These are phyloP conservation scores for Cryptococcus sp. DNA, from an alignment of 1,284 basidiomycete genomes.

Conservation along the genomic window DNA sequence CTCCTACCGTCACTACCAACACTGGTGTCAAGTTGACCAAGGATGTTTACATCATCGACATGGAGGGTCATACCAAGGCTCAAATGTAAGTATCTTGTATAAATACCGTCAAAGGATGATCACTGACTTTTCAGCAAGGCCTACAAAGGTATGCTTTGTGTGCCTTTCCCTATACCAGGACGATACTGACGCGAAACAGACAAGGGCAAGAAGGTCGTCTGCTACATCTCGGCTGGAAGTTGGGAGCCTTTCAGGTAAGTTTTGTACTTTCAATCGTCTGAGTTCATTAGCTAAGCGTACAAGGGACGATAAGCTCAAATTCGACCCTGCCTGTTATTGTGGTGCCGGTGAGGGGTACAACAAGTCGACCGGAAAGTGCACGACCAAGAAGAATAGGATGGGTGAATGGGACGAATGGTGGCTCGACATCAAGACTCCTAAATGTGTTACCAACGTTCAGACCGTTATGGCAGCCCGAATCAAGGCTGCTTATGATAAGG, in stretches of 20 bases:
- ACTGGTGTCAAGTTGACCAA: not conserved
- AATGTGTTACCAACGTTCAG: conserved; percentile 25
- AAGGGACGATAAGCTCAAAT: conserved; percentile 15
- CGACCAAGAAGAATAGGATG: conserved; percentile 19
- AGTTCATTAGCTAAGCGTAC: not conserved
- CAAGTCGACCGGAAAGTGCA: conserved; percentile 7
- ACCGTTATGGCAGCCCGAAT: conserved; percentile 28
- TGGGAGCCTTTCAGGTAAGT: conserved; percentile 28
- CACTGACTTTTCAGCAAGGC: not conserved
- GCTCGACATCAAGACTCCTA: conserved; percentile 25
- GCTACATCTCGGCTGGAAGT: conserved; percentile 44
- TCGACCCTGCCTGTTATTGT: conserved; percentile 29
- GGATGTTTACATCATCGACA: not conserved
- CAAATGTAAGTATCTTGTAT: not conserved
- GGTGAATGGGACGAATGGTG: conserved; percentile 34
- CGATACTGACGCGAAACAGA: not conserved
- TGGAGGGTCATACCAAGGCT: not conserved
- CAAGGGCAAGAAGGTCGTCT: conserved; percentile 40
- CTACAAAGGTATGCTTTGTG: not conserved
- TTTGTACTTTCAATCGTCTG: not conserved
- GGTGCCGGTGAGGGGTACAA: conserved; percentile 5
- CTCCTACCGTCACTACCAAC: not conserved
- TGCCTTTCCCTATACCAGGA: not conserved
- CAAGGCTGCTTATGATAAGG: conserved; percentile 29
- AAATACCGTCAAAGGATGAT: not conserved